Evolutionary conservation across 2,329 filamentous ascomycete genomes (phyloP).

Genomic region (Nemania sp.): DNA sequence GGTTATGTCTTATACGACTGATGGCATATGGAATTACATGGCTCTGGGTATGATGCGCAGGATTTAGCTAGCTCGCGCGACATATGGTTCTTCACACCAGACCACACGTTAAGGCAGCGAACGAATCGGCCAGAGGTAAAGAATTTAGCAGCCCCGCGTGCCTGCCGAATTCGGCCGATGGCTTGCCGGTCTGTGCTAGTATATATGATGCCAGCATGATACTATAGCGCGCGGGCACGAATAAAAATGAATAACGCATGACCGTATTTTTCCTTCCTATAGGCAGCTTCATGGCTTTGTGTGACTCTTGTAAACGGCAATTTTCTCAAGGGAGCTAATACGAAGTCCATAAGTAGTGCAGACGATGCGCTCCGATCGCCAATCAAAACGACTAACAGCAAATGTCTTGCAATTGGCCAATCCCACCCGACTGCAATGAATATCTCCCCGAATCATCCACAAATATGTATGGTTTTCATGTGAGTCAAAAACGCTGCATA

Average conservation of each 20-base stretch:
- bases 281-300: neutral
- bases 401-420: slow-evolving; percentile 23
- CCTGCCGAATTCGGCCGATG: slow-evolving; percentile 18
- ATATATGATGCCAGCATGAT: slow-evolving; percentile 17
- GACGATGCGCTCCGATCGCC: neutral
- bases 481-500: slow-evolving; percentile 6
- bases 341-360: too few relatives aligned
- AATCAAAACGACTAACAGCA: slow-evolving; percentile 5
- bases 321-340: too few relatives aligned
- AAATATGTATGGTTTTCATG: too few relatives aligned
- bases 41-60: slow-evolving; percentile 17
- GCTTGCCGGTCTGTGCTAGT: slow-evolving; percentile 17
- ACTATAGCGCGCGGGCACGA: slow-evolving; percentile 21
- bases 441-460: too few relatives aligned
- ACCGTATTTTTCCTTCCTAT: slow-evolving; percentile 1
- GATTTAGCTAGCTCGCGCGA: slow-evolving; percentile 15
- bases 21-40: slow-evolving; percentile 18
- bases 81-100: slow-evolving; percentile 17
- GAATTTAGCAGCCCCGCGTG: slow-evolving; percentile 11
- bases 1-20: slow-evolving; percentile 17
- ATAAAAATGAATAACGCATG: slow-evolving; percentile 28
- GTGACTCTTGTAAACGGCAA: too few relatives aligned
- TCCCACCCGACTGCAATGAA: slow-evolving; percentile 5
- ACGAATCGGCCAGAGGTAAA: slow-evolving; percentile 15
- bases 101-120: slow-evolving; percentile 6